Evolutionary conservation across 116 monocot genomes (phyloP).

Genomic region (Trichopus zeylanicus): DNA sequence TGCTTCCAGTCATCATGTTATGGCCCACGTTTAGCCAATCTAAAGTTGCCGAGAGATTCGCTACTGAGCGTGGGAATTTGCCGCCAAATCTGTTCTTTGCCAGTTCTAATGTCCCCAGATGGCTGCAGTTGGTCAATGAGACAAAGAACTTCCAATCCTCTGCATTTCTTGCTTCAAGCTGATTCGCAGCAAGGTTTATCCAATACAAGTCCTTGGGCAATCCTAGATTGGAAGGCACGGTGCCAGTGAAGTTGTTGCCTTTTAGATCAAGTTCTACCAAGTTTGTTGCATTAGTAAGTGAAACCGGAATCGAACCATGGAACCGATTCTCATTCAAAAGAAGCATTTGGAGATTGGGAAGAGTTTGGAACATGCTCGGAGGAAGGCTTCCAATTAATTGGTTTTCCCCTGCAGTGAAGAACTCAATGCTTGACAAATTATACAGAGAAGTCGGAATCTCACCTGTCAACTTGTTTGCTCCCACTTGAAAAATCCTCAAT

Average conservation of each 20-base stretch:
- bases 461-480: constrained; percentile 31
- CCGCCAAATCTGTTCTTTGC: constrained; percentile 31
- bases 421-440: constrained; percentile 33
- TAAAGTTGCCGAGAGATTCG: constrained; percentile 30
- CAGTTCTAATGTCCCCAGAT: constrained; percentile 17
- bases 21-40: constrained; percentile 11
- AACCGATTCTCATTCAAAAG: constrained; percentile 28
- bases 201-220: constrained; percentile 9
- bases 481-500: constrained; percentile 13
- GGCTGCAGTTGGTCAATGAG: constrained; percentile 42
- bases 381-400: constrained; percentile 35
- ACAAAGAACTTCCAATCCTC: constrained; percentile 48
- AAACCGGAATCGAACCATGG: constrained; percentile 35
- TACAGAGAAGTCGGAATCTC: constrained; percentile 33
- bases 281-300: constrained; percentile 38
- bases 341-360: constrained; percentile 35
- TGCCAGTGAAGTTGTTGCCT: constrained; percentile 39
- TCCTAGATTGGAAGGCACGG: constrained; percentile 38
- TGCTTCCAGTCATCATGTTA: constrained; percentile 40
- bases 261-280: constrained; percentile 21
- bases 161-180: constrained; percentile 21
- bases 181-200: constrained; percentile 23
- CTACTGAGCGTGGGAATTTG: constrained; percentile 31
- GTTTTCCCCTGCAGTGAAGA: constrained; percentile 33
- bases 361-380: constrained; percentile 21